These are phyloP conservation scores for Brassica cretica DNA, from an alignment of 345 rosid species.

Conservation along the genomic window DNA sequence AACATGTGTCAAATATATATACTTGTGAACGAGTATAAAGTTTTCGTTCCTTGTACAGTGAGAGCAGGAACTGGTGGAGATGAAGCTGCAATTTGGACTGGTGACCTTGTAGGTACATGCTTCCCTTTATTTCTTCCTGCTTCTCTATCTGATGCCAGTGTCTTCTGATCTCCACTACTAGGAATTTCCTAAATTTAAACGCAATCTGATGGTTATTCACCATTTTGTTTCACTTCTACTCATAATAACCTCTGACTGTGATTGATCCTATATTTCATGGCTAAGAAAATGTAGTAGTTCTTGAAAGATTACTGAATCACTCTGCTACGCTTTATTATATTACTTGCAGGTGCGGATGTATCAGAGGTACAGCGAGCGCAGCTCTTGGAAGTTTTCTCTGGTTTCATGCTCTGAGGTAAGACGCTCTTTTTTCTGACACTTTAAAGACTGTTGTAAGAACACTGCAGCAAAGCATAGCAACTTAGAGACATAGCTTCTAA, in stretches of 20 bases:
- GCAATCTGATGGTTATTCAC: neutral
- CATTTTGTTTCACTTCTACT: neutral
- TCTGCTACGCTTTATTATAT: constrained; percentile 25
- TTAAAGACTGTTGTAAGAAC: neutral
- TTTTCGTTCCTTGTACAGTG: constrained; percentile 49
- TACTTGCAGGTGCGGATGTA: constrained; percentile 74
- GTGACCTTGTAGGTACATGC: constrained; percentile 99
- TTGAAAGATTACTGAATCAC: neutral
- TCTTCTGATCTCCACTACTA: constrained; percentile 10
- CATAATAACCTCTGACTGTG: neutral
- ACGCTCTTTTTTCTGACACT: neutral
- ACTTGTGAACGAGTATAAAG: constrained; percentile 5
- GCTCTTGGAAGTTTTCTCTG: constrained; percentile 66
- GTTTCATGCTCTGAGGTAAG: constrained; percentile 84
- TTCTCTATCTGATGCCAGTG: constrained; percentile 17
- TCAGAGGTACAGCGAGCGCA: constrained; percentile 81
- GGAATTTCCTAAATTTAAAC: neutral
- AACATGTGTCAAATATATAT: neutral
- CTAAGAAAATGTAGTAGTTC: constrained; percentile 3
- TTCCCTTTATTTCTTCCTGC: constrained; percentile 41
- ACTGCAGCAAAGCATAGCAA: constrained; percentile 4
- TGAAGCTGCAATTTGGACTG: constrained; percentile 99
- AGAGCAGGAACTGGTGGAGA: constrained; percentile 99
- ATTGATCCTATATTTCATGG: constrained; percentile 7
- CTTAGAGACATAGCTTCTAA: constrained; percentile 11